Percentiles rank a stretch among this genome's conserved stretches.
Evolutionary conservation across 176 grass and related monocot genomes (phyloP).

Genomic region (Oryza meridionalis): DNA sequence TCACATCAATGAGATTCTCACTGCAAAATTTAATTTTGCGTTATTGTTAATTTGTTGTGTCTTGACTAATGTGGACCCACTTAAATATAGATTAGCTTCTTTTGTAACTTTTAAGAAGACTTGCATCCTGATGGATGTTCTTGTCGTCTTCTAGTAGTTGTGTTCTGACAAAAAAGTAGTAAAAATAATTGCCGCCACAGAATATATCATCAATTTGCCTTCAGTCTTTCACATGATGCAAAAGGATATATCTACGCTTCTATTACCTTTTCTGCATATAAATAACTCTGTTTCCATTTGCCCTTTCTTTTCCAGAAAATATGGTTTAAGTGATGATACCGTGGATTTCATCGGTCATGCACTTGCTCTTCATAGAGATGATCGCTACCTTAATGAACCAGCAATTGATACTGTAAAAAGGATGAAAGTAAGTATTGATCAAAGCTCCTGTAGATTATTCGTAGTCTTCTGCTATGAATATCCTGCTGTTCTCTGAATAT

Average conservation of each 20-base stretch:
- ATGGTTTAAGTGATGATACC: slow-evolving; percentile 85
- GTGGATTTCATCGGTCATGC: slow-evolving; percentile 92
- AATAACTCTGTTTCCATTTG: slow-evolving; percentile 25
- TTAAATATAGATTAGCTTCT: slow-evolving; percentile 2
- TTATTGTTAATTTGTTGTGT: neutral
- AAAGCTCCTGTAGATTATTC: neutral
- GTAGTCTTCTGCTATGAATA: neutral
- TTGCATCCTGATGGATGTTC: neutral
- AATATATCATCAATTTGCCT: slow-evolving; percentile 3
- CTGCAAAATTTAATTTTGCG: neutral
- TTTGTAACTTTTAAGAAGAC: neutral
- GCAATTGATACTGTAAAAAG: slow-evolving; percentile 91
- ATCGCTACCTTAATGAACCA: slow-evolving; percentile 75
- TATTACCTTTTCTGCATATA: slow-evolving; percentile 31
- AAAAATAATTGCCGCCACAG: neutral
- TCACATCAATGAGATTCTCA: slow-evolving; percentile 7
- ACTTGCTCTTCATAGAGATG: slow-evolving; percentile 87
- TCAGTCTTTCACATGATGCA: neutral
- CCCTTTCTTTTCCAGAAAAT: slow-evolving; percentile 56
- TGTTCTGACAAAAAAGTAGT: neutral
- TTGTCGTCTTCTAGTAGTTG: neutral
- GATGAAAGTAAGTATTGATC: slow-evolving; percentile 74
- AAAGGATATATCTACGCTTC: neutral
- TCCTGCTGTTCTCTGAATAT: neutral
- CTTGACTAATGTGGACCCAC: slow-evolving; percentile 7